Evolutionary conservation across 2,329 filamentous ascomycete genomes (phyloP).

Genomic region (Microascus cirrosus): DNA sequence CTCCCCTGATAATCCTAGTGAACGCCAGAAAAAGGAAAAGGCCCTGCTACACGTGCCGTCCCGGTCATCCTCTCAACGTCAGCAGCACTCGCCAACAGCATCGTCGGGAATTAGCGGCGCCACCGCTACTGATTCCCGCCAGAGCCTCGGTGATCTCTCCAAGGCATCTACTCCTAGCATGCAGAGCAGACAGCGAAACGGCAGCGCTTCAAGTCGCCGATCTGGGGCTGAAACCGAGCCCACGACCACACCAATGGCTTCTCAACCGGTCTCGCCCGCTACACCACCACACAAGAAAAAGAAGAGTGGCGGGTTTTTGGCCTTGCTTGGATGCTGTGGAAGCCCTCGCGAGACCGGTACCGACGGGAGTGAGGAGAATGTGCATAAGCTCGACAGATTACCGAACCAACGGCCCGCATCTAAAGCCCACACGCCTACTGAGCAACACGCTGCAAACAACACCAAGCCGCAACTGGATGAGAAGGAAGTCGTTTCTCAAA

Average conservation of each 20-base stretch:
- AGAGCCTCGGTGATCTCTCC: slow-evolving; percentile 52
- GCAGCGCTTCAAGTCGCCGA: slow-evolving; percentile 56
- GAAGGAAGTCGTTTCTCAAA: slow-evolving; percentile 30
- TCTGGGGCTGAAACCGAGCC: slow-evolving; percentile 43
- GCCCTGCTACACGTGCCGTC: slow-evolving; percentile 42
- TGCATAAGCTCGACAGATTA: slow-evolving; percentile 48
- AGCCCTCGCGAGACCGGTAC: slow-evolving; percentile 47
- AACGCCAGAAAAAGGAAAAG: slow-evolving; percentile 34
- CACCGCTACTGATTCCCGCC: slow-evolving; percentile 46
- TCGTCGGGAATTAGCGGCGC: slow-evolving; percentile 50
- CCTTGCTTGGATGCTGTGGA: slow-evolving; percentile 57
- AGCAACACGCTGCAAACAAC: slow-evolving; percentile 29
- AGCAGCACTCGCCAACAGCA: slow-evolving; percentile 46
- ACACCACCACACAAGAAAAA: slow-evolving; percentile 39
- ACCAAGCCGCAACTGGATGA: slow-evolving; percentile 29
- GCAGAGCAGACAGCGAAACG: slow-evolving; percentile 50
- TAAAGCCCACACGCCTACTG: slow-evolving; percentile 39
- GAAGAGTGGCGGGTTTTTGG: slow-evolving; percentile 41
- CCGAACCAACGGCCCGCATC: slow-evolving; percentile 38
- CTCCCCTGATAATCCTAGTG: slow-evolving; percentile 28
- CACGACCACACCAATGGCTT: slow-evolving; percentile 34
- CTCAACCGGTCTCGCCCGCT: slow-evolving; percentile 39
- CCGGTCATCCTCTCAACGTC: slow-evolving; percentile 49
- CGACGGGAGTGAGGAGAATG: slow-evolving; percentile 39
- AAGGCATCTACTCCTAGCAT: slow-evolving; percentile 57